Conservation (phyloP, 2,329 filamentous ascomycete genomes). For the Cladosporium phlei region DNA sequence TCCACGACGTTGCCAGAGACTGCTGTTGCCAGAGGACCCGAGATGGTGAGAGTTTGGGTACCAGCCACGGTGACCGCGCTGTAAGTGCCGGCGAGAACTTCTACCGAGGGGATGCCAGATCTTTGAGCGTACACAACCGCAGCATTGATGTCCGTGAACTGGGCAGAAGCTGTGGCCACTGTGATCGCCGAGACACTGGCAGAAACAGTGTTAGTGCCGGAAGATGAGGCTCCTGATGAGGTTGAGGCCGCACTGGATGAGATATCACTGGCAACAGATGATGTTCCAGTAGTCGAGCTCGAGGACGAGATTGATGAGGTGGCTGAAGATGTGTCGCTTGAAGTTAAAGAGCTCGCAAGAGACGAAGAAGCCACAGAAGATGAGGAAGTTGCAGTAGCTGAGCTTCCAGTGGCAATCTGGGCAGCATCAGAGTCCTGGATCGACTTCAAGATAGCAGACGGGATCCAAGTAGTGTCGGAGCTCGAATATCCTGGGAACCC, state of each 20-base stretch:
- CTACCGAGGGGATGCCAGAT: conserved; percentile 40
- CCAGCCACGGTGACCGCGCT: conserved; percentile 37
- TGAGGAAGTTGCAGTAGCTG: neutral
- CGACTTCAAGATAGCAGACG: conserved; percentile 31
- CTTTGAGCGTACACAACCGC: conserved; percentile 43
- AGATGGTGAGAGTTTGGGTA: conserved; percentile 40
- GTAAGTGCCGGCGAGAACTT: conserved; percentile 44
- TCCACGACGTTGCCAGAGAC: conserved; percentile 10
- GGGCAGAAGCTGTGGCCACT: conserved; percentile 41
- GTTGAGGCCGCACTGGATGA: conserved; percentile 1
- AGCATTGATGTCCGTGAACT: conserved; percentile 43
- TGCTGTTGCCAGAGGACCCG: conserved; percentile 28
- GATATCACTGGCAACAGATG: neutral
- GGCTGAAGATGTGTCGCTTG: neutral
- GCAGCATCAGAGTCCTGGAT: conserved; percentile 32
- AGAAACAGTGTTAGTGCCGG: conserved; percentile 23
- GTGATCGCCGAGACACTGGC: conserved; percentile 34
- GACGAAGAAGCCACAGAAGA: neutral
- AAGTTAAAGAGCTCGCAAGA: conserved; percentile 14
- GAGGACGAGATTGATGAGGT: neutral
- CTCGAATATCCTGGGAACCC: conserved; percentile 33
- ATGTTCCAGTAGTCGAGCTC: neutral
- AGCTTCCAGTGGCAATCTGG: conserved; percentile 17
- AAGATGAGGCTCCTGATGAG: conserved; percentile 8
- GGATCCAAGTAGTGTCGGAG: conserved; percentile 36